Conservation (phyloP, 83 land plant genomes). For the Thuja plicata region DNA sequence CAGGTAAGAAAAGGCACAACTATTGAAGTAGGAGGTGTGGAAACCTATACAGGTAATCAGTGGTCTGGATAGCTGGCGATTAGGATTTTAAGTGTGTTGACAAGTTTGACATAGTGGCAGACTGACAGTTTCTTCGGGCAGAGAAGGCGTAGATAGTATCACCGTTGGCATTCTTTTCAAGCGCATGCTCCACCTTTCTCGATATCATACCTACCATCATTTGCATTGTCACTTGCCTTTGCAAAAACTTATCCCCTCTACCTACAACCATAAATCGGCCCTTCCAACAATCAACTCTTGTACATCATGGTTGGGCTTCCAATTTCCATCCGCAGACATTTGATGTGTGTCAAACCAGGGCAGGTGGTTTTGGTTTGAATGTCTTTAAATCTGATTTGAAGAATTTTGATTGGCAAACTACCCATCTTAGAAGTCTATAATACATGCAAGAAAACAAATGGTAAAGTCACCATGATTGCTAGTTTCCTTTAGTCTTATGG, state of each 20-base stretch:
- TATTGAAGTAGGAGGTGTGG: too few species aligned
- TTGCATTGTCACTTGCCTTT: conserved; percentile 22
- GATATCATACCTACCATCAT: conserved; percentile 13
- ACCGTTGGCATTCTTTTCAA: conserved; percentile 45
- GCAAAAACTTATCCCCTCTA: background rate
- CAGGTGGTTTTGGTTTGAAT: conserved; percentile 77
- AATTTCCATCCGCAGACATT: conserved; percentile 93
- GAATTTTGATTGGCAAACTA: conserved; percentile 82
- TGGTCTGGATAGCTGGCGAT: conserved; percentile 11
- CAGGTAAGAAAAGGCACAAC: too few species aligned
- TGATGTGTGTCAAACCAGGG: conserved; percentile 84
- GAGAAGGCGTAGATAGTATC: background rate
- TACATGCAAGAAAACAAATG: too few species aligned
- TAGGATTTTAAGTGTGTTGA: too few species aligned
- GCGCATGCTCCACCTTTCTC: conserved; percentile 38
- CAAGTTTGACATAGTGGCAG: too few species aligned
- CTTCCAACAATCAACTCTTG: background rate
- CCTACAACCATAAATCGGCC: background rate
- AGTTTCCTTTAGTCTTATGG: too few species aligned
- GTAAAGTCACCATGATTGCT: too few species aligned
- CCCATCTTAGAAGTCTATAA: too few species aligned
- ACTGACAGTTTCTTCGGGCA: too few species aligned
- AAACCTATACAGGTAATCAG: too few species aligned
- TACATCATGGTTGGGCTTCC: background rate
- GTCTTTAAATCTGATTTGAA: conserved; percentile 61